Percentiles rank a stretch among this genome's conserved stretches.
phyloP scores from a whole-genome alignment of 345 rosid genomes.

The Syzygium aqueum region DNA sequence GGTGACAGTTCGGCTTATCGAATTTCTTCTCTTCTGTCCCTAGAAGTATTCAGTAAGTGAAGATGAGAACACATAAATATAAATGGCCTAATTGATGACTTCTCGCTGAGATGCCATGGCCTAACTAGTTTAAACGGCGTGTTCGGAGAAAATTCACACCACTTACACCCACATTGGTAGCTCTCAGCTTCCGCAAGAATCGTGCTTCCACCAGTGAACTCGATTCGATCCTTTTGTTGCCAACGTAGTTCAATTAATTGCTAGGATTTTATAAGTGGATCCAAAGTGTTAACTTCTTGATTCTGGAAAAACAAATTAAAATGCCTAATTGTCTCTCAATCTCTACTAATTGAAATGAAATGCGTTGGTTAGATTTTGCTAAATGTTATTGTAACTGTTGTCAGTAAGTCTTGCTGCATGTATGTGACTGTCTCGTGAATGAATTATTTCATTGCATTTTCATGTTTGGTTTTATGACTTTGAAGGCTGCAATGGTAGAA shows the following conservation, averaged over 20 bases:
- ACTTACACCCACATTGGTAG: background rate
- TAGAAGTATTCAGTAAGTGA: background rate
- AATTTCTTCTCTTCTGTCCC: background rate
- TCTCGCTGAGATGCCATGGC: no score
- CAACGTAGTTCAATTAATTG: background rate
- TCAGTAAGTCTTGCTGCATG: rapidly evolving
- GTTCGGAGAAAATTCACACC: background rate
- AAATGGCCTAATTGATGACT: no score
- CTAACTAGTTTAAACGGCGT: background rate
- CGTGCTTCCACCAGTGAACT: background rate
- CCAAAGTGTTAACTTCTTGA: background rate
- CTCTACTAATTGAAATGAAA: background rate
- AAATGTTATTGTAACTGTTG: background rate
- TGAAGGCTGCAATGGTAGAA: conserved; percentile 37
- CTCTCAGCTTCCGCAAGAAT: background rate
- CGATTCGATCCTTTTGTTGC: background rate
- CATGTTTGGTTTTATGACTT: background rate
- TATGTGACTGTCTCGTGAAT: background rate
- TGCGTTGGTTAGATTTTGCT: background rate
- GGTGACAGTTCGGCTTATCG: background rate
- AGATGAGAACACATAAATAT: background rate
- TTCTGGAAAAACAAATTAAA: background rate
- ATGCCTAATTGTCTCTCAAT: background rate
- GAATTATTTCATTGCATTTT: background rate
- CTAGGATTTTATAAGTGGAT: background rate